phyloP scores from a whole-genome alignment of 768 basidiomycete species.

The Dioszegia crocea region DNA sequence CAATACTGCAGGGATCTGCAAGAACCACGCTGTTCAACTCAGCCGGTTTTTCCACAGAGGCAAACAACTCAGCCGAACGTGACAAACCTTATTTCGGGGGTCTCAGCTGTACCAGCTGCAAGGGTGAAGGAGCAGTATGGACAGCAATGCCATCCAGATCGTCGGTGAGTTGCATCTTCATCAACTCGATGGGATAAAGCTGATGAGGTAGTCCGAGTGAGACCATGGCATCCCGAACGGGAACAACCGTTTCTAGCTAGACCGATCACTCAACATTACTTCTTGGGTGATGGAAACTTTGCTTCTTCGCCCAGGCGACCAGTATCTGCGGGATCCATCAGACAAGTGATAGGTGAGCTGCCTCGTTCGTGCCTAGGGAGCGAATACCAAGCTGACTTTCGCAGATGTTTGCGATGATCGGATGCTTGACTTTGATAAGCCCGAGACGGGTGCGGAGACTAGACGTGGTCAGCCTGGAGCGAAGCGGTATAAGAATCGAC shows the following conservation, averaged over 20 bases:
- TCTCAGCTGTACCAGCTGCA: too few species aligned
- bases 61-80: too few species aligned
- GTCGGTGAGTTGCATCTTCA: conserved; percentile 28
- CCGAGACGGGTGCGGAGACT: conserved; percentile 63
- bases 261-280: conserved; percentile 58
- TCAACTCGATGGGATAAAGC: neutral
- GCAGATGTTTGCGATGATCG: conserved; percentile 86
- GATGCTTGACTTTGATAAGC: conserved; percentile 91
- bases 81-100: too few species aligned
- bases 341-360: conserved; percentile 47
- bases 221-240: conserved; percentile 81
- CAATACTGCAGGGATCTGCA: too few species aligned
- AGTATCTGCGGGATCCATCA: conserved; percentile 26
- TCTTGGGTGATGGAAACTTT: conserved; percentile 77
- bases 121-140: conserved; percentile 18
- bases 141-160: conserved; percentile 46
- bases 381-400: neutral
- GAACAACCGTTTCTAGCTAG: conserved; percentile 75
- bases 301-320: conserved; percentile 51
- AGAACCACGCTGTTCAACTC: too few species aligned
- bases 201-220: conserved; percentile 68
- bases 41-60: too few species aligned
- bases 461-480: conserved; percentile 52
- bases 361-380: neutral
- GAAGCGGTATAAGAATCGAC: conserved; percentile 90